A percentile compares a stretch with the other conserved stretches of the same genome.
phyloP scores from a whole-genome alignment of 176 grass and related monocot genomes.

The Oryza glumipatula region DNA sequence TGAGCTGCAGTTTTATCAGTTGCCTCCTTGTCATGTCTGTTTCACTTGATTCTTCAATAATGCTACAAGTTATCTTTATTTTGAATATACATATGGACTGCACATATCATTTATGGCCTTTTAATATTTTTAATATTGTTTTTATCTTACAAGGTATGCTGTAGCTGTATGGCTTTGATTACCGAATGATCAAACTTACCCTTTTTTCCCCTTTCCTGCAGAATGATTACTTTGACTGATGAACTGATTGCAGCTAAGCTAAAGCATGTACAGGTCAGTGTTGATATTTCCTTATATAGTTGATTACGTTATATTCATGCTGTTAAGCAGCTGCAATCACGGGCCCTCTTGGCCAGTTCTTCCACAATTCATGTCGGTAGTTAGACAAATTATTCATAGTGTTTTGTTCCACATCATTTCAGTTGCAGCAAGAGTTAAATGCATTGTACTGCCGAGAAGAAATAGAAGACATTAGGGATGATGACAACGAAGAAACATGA shows the following conservation, averaged over 20 bases:
- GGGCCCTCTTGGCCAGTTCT: neutral
- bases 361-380: neutral
- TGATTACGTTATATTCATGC: neutral
- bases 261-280: conserved; percentile 72
- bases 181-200: conserved; percentile 13
- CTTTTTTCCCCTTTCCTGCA: conserved; percentile 38
- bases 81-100: neutral
- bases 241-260: conserved; percentile 84
- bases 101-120: neutral
- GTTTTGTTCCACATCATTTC: conserved; percentile 21
- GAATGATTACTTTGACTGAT: conserved; percentile 87
- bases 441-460: conserved; percentile 89
- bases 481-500: conserved; percentile 69
- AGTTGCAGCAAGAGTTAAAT: conserved; percentile 95
- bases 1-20: neutral
- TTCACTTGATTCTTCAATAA: neutral
- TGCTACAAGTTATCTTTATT: neutral
- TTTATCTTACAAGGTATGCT: neutral
- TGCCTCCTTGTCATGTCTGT: neutral
- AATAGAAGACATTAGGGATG: conserved; percentile 71
- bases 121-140: neutral
- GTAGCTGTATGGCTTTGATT: neutral
- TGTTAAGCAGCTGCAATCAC: neutral
- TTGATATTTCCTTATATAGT: neutral
- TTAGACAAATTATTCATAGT: conserved; percentile 8